A percentile compares a stretch with the other conserved stretches of the same genome.
Conservation (phyloP, 371 early-diverging fungal genomes). For the Capillidium heterosporum region DNA sequence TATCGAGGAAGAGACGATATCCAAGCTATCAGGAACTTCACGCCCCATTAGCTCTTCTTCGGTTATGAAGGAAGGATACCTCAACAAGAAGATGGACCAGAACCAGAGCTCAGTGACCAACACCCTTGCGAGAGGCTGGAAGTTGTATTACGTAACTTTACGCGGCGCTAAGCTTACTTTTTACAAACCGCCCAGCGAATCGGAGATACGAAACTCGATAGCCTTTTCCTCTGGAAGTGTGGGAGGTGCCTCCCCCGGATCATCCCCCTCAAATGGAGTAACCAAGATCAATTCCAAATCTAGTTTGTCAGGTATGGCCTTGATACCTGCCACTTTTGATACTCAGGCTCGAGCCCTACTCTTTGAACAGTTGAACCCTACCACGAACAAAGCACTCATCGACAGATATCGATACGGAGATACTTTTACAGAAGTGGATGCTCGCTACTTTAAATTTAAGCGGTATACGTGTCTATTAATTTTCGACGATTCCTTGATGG, state of each 20-base stretch:
- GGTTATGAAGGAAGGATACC: conserved; percentile 28
- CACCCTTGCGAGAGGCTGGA: conserved; percentile 53
- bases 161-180: conserved; percentile 67
- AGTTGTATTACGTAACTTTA: conserved; percentile 49
- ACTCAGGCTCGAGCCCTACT: conserved; percentile 22
- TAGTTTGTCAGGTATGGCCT: conserved; percentile 19
- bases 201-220: conserved; percentile 32
- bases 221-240: conserved; percentile 20
- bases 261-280: conserved; percentile 7
- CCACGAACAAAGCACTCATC: conserved; percentile 8
- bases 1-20: not conserved
- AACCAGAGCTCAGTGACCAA: conserved; percentile 25
- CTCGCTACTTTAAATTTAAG: conserved; percentile 28
- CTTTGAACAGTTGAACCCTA: conserved; percentile 24
- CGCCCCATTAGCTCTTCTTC: not conserved
- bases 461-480: conserved; percentile 33
- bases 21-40: not conserved
- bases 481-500: conserved; percentile 34
- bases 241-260: conserved; percentile 13
- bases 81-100: conserved; percentile 42
- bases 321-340: conserved; percentile 32
- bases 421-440: conserved; percentile 38
- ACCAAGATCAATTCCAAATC: conserved; percentile 6
- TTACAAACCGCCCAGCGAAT: conserved; percentile 47
- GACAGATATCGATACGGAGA: conserved; percentile 39